Evolutionary conservation across 1,284 basidiomycete genomes (phyloP), one percentile per base, ranked within the genome.

Genomic region (Caloboletus inedulis): DNA sequence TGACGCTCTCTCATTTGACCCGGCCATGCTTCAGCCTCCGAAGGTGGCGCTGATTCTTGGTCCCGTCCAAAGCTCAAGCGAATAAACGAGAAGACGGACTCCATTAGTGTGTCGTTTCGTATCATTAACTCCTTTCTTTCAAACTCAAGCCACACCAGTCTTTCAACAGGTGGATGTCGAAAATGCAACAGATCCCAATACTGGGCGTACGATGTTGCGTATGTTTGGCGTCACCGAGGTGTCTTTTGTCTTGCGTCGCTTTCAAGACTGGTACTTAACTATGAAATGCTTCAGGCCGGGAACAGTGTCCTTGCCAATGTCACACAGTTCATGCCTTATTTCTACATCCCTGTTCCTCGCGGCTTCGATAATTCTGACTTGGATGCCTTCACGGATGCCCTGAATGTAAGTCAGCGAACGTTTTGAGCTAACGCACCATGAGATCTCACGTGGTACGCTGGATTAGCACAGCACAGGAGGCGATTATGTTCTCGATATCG

Each of bases 111-210:
- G 76, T 51, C 33, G 10, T 40, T 8, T 42, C 8, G 37, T 25
- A 4, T 41, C 6, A 13, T 19, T 1, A 6, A n/a, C 4, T 14
- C 7, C 27, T 31, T 43, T 41, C n/a, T 53, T 47, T 31, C 35
- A 10, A 43, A 47, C 23, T 49, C 33, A 52, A 35, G 45, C 7
- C 3, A 9, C 33, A 10, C 34, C 53, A 91, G 89, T 88, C 16
- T 97, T 98, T 62, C 94, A 98, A 68, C 95, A 98, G 69, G 94
- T 94, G 53, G 95, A 98, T 58, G 79, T 98, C 10, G 91, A 95
- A 59, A 85, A 91, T 54, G 75, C 84, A 3, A 77, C 77, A 4
- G 85, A 88, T 54, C 61, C 62, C 7, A 52, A 41, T 16, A 77
- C 71, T 7, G 75, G 76, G 23, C 74, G 70, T 2, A 75, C 81